Evolutionary conservation across 2,329 filamentous ascomycete genomes (phyloP).

Genomic region (Tolypocladium inflatum): DNA sequence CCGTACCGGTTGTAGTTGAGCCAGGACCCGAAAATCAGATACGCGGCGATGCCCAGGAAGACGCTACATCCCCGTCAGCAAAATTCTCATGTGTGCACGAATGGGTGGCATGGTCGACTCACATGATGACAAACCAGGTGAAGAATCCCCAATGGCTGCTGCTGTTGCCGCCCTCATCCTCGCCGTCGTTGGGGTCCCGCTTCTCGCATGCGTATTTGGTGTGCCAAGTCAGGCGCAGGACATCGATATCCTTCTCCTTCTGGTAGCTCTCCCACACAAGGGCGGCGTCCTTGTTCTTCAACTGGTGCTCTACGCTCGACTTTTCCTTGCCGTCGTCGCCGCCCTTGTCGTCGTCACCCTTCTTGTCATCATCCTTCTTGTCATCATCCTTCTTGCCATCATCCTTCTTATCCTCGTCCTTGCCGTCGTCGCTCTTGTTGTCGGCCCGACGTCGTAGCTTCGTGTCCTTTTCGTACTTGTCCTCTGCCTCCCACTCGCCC

Average conservation of each 20-base stretch:
- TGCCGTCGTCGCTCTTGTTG: slow-evolving; percentile 13
- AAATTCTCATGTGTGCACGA: too few relatives aligned
- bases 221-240: slow-evolving; percentile 71
- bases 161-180: slow-evolving; percentile 32
- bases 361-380: slow-evolving; percentile 18
- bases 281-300: slow-evolving; percentile 48
- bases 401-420: slow-evolving; percentile 20
- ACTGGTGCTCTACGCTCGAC: slow-evolving; percentile 38
- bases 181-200: slow-evolving; percentile 32
- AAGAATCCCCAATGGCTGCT: slow-evolving; percentile 81
- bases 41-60: slow-evolving; percentile 77
- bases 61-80: slow-evolving; percentile 38
- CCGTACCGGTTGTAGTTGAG: slow-evolving; percentile 98
- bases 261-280: slow-evolving; percentile 71
- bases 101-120: slow-evolving; percentile 26
- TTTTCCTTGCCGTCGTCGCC: slow-evolving; percentile 27
- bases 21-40: slow-evolving; percentile 97
- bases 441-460: slow-evolving; percentile 9
- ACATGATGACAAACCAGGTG: slow-evolving; percentile 94
- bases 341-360: slow-evolving; percentile 22
- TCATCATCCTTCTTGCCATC: slow-evolving; percentile 12
- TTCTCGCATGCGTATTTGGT: slow-evolving; percentile 80
- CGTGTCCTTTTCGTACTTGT: slow-evolving; percentile 26
- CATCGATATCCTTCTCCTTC: slow-evolving; percentile 42
- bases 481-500: slow-evolving; percentile 49